Percentiles rank a stretch among this genome's conserved stretches.
These are phyloP conservation scores for Neurospora sp. DNA, from an alignment of 495 filamentous ascomycete genomes.

Conservation along the genomic window DNA sequence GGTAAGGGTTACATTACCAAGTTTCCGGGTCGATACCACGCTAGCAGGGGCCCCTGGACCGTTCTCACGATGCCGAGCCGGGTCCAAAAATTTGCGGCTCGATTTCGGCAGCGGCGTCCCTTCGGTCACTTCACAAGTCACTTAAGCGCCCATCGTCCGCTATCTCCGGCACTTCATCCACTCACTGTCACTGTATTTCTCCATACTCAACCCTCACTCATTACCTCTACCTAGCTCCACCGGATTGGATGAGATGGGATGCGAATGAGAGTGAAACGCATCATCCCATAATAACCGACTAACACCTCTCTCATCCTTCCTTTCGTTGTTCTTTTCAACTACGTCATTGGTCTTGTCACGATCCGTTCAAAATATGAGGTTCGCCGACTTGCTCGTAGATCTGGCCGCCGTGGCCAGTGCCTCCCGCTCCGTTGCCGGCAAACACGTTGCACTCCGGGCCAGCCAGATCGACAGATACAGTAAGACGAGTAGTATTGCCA, in stretches of 20 bases:
- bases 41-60: slow-evolving; percentile 7
- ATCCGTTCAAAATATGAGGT: slow-evolving; percentile 25
- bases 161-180: not conserved
- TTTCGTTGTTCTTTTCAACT: not conserved
- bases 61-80: not conserved
- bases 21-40: slow-evolving; percentile 8
- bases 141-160: not conserved
- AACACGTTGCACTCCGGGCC: slow-evolving; percentile 68
- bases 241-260: not conserved
- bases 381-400: slow-evolving; percentile 56
- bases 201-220: not conserved
- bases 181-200: not conserved
- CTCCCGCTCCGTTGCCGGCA: slow-evolving; percentile 62
- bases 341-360: not conserved
- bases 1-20: slow-evolving; percentile 2
- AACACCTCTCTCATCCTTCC: not conserved
- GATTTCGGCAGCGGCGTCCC: not conserved
- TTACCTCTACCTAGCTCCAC: not conserved
- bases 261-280: not conserved
- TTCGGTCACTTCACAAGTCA: not conserved
- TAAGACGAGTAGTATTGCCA: slow-evolving; percentile 64
- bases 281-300: not conserved
- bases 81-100: not conserved
- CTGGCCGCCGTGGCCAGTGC: slow-evolving; percentile 68
- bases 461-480: slow-evolving; percentile 71